Base-by-base conservation (phyloP, 2,329 filamentous ascomycete genomes). In the Alternaria solani region DNA sequence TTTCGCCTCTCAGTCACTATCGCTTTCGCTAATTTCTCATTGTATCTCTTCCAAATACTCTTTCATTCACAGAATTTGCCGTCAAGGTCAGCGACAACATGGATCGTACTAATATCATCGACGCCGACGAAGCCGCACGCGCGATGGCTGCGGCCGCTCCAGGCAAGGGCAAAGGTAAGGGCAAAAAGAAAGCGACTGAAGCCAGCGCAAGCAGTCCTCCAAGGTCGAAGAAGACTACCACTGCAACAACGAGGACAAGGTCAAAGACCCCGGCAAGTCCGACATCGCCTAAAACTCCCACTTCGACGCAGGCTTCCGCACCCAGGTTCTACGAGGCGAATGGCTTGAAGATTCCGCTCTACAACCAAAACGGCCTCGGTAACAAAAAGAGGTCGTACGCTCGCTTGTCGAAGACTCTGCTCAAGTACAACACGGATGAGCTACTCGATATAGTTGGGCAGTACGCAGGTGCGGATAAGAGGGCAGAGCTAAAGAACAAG, bases 371-470 rank as follows among this genome's bases (percentile, higher is more conserved):
- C 8, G 62, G 63, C 28, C 20, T 11, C 2, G 49, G 56, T 7
- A 44, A 43, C 25, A 64, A 63, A 25, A 59, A 58, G 42, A 53
- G 36, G 12, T 39, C 38, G 34, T 39, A 66, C 23, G 66, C 67
- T 34, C 64, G 66, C 36, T 26, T 51, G 9, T 61, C 51, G 16
- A 53, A 23, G 41, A 51, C 34, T 32, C 55, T 61, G 9, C 54
- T 57, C 25, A 32, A 57, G 26, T 57, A 63, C 49, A 47, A 32
- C 20, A 55, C 44, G 5, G 55, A 64, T 1, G 14, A 52, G 3
- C 30, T 71, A 5, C 46, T 63, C 5, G 41, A 57, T 3, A 65
- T 68, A 8, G 61, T 69, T 6, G 48, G 62, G n/a, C 55, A 62
- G 16, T 68, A 66, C 48, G 58, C 57, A 12, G 61, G 63, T 16